Evolutionary conservation across 2,329 filamentous ascomycete species (phyloP).

Genomic region (Aspergillus niger): DNA sequence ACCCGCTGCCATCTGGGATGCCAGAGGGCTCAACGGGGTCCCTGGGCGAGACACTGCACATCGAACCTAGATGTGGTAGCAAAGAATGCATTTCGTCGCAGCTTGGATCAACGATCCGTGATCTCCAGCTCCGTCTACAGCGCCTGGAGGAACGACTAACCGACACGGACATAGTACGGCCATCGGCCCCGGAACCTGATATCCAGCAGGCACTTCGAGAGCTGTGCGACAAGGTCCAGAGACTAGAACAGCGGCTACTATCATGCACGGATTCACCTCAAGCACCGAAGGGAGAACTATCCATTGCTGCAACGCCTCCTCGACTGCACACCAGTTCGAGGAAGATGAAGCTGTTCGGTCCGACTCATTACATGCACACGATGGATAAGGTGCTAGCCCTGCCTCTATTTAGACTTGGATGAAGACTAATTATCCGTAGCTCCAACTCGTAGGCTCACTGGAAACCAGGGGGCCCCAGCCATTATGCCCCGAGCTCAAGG

Average conservation of each 20-base stretch:
- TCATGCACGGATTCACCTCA: background rate
- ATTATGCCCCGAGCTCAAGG: constrained; percentile 13
- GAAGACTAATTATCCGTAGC: constrained; percentile 7
- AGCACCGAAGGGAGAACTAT: background rate
- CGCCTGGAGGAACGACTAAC: constrained; percentile 6
- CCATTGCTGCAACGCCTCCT: constrained; percentile 2
- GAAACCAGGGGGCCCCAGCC: constrained; percentile 12
- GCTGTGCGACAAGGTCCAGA: constrained; percentile 7
- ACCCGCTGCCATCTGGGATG: background rate
- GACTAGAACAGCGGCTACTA: constrained; percentile 13
- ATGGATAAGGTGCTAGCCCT: constrained; percentile 13
- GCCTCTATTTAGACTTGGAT: background rate
- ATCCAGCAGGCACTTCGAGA: constrained; percentile 9
- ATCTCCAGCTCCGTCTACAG: constrained; percentile 11
- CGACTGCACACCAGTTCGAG: constrained; percentile 11
- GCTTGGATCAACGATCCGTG: background rate
- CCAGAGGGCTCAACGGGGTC: background rate
- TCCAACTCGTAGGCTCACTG: constrained; percentile 12
- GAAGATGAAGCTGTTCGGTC: constrained; percentile 21
- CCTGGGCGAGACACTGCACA: background rate
- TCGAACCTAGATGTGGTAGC: background rate
- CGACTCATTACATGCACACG: constrained; percentile 17
- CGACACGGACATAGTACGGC: background rate
- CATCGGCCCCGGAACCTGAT: background rate
- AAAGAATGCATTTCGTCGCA: background rate